Conservation (phyloP, 352 stramenopile species). For the Thraustochytrium sp. region DNA sequence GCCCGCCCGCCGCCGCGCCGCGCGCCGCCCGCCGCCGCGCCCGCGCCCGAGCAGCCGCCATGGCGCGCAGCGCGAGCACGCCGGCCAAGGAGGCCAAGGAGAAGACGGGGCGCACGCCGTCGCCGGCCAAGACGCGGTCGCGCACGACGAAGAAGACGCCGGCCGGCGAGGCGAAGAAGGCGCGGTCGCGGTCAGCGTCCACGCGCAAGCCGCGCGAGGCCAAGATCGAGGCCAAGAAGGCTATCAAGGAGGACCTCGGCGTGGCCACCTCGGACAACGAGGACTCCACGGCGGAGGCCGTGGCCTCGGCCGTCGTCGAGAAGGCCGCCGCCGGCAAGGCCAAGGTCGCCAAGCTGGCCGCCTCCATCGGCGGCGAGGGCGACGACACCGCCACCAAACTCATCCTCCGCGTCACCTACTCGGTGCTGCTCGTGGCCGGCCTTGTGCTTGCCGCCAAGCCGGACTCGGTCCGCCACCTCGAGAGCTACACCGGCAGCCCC, state of each 20-base stretch:
- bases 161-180: background rate
- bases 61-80: background rate
- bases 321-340: background rate
- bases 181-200: background rate
- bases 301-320: background rate
- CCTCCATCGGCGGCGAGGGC: background rate
- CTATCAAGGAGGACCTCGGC: background rate
- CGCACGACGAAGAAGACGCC: background rate
- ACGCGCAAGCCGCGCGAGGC: background rate
- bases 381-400: constrained; percentile 31
- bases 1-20: too few species aligned
- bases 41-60: background rate
- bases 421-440: background rate
- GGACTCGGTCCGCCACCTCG: background rate
- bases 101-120: background rate
- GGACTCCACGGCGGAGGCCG: background rate
- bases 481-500: background rate
- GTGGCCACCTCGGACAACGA: background rate
- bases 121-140: background rate
- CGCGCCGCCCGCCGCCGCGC: too few species aligned
- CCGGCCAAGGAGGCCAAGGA: background rate
- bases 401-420: background rate
- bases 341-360: background rate
- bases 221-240: background rate
- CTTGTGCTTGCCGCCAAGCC: background rate